Evolutionary conservation across 2,329 filamentous ascomycete genomes (phyloP).

Genomic region (Calonectria henricotiae): DNA sequence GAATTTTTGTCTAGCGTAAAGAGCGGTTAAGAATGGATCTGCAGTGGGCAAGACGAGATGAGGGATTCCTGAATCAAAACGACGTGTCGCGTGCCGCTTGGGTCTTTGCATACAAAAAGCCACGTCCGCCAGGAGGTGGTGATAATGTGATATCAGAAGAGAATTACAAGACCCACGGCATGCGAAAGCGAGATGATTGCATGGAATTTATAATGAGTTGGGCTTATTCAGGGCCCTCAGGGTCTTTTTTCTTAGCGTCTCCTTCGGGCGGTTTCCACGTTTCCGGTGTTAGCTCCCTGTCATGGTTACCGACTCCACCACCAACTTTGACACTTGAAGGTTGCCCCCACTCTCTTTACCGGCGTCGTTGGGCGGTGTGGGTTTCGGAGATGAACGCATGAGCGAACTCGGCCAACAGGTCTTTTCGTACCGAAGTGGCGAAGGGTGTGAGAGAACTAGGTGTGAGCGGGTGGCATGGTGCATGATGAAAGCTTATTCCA

Average conservation of each 20-base stretch:
- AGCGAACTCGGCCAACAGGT: constrained; percentile 25
- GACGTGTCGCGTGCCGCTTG: constrained; percentile 30
- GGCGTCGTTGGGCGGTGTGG: constrained; percentile 34
- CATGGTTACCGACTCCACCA: constrained; percentile 37
- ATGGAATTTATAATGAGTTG: constrained; percentile 23
- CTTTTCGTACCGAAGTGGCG: constrained; percentile 11
- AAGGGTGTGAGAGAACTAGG: constrained; percentile 12
- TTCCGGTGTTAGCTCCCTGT: constrained; percentile 33
- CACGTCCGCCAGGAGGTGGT: background rate
- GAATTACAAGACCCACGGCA: constrained; percentile 19
- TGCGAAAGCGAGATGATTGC: constrained; percentile 6
- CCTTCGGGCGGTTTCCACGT: constrained; percentile 23
- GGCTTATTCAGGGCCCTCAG: constrained; percentile 18
- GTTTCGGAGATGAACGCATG: constrained; percentile 10
- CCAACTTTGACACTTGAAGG: constrained; percentile 29
- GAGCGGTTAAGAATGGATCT: background rate
- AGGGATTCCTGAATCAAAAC: constrained; percentile 13
- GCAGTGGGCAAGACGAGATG: constrained; percentile 14
- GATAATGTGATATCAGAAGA: constrained; percentile 2
- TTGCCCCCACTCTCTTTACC: constrained; percentile 17
- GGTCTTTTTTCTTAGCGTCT: constrained; percentile 30
- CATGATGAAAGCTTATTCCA: background rate
- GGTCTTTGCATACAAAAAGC: constrained; percentile 18
- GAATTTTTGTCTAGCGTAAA: constrained; percentile 23
- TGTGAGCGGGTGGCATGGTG: background rate